Percentiles rank a stretch among this genome's conserved stretches.
These are phyloP conservation scores for Wilcoxina mikolae DNA, from an alignment of 495 filamentous ascomycete species.

Conservation along the genomic window DNA sequence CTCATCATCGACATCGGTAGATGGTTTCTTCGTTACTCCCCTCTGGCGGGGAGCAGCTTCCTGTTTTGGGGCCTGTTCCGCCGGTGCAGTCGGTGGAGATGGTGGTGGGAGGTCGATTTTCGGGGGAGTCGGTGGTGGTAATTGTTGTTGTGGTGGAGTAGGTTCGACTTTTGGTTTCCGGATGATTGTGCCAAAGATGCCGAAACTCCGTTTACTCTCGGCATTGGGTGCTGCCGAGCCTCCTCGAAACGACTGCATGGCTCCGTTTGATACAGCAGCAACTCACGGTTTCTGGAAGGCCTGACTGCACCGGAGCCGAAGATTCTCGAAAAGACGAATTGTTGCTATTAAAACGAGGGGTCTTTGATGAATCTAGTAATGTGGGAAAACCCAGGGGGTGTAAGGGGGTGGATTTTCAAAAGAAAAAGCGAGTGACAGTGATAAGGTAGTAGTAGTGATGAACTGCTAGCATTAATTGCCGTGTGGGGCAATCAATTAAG, in stretches of 20 bases:
- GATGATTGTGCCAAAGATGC: not conserved
- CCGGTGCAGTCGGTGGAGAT: no score
- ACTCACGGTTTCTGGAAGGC: not conserved
- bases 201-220: not conserved
- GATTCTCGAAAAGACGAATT: not conserved
- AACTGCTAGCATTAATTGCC: not conserved
- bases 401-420: no score
- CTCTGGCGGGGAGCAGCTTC: not conserved
- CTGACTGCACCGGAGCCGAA: not conserved
- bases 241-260: not conserved
- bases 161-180: not conserved
- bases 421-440: no score
- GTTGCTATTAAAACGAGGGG: not conserved
- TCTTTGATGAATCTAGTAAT: constrained; percentile 1
- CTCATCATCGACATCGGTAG: constrained; percentile 8
- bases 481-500: not conserved
- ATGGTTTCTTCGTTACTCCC: not conserved
- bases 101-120: not conserved
- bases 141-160: not conserved
- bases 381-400: not conserved
- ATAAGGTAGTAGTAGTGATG: not conserved
- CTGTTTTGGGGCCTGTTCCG: not conserved
- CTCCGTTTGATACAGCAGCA: not conserved
- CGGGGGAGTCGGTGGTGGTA: not conserved
- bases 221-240: not conserved